A percentile compares a stretch with the other conserved stretches of the same genome.
Conservation (phyloP, 148 eudicot genomes). For the Hydrangea macrophylla region DNA sequence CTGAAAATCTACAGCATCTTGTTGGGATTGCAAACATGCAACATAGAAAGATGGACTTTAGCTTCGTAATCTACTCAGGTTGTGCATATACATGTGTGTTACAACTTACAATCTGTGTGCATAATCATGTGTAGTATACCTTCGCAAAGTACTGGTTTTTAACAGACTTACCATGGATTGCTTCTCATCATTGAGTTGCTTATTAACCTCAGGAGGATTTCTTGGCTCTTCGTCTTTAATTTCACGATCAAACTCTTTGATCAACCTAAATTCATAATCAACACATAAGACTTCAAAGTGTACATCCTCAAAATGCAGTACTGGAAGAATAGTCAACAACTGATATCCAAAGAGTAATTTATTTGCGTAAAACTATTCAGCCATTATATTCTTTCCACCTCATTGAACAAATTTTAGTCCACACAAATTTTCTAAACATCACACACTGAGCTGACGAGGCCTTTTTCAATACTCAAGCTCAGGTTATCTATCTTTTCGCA, state of each 20-base stretch:
- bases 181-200: slow-evolving; percentile 94
- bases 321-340: neutral
- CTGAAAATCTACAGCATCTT: neutral
- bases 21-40: neutral
- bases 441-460: neutral
- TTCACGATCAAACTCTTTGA: slow-evolving; percentile 98
- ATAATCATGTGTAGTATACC: neutral
- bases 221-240: slow-evolving; percentile 84
- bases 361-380: neutral
- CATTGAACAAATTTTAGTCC: neutral
- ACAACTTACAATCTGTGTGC: neutral
- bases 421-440: neutral
- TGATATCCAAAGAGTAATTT: neutral
- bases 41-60: neutral
- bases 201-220: slow-evolving; percentile 79
- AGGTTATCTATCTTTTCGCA: neutral
- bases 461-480: neutral
- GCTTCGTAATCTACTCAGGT: too few species aligned
- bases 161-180: slow-evolving; percentile 74
- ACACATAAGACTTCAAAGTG: neutral
- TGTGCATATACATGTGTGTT: neutral
- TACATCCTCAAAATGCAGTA: neutral
- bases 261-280: slow-evolving; percentile 39
- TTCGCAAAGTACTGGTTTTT: neutral
- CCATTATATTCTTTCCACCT: neutral